phyloP scores from a whole-genome alignment of 164 flowering plant genomes.

The Houttuynia cordata region DNA sequence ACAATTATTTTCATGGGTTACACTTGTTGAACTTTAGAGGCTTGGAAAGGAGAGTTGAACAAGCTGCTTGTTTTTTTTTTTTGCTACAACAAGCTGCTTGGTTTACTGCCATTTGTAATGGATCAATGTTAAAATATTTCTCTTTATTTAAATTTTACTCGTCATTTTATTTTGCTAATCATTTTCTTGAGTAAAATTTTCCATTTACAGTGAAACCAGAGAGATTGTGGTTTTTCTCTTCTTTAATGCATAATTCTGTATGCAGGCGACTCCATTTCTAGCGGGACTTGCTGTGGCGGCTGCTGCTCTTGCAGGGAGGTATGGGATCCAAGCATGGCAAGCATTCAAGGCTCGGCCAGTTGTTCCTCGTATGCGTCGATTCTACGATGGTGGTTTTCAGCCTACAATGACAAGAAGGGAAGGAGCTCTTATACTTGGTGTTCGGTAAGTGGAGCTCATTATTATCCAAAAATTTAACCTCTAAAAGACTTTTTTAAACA shows the following conservation, averaged over 20 bases:
- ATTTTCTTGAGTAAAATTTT: too few species aligned
- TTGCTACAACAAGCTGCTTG: too few species aligned
- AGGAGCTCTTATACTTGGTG: constrained; percentile 86
- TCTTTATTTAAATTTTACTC: too few species aligned
- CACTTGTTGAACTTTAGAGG: too few species aligned
- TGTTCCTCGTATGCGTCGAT: constrained; percentile 47
- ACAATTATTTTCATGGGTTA: too few species aligned
- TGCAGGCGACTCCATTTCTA: constrained; percentile 58
- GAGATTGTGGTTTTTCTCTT: not conserved
- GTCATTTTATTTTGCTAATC: too few species aligned
- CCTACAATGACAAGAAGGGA: constrained; percentile 83
- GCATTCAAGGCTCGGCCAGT: constrained; percentile 80
- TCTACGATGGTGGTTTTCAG: constrained; percentile 92
- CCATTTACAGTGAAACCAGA: not conserved
- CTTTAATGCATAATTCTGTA: constrained; percentile 1
- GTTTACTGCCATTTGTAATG: too few species aligned
- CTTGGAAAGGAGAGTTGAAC: too few species aligned
- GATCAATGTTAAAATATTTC: too few species aligned
- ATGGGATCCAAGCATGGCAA: constrained; percentile 77
- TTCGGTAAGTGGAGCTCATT: constrained; percentile 36
- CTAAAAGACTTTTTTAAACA: too few species aligned
- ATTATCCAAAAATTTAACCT: too few species aligned
- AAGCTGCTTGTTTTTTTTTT: too few species aligned
- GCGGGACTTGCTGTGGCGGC: constrained; percentile 79
- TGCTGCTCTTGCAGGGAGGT: constrained; percentile 77